Conservation (phyloP, 306 rosid species). For the Quercus engelmannii region DNA sequence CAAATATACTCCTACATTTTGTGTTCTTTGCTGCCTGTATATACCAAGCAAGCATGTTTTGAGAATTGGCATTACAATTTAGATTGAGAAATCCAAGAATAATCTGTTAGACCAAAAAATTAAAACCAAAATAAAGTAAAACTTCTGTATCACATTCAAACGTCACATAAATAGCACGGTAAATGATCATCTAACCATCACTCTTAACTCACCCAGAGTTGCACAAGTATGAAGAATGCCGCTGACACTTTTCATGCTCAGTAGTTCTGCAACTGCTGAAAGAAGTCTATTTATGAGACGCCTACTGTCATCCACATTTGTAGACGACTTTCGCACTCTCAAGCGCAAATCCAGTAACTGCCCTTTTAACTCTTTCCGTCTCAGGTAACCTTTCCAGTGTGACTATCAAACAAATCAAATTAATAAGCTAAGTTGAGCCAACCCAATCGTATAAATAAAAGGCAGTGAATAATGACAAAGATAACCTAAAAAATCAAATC, state of each 20-base stretch:
- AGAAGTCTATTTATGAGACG: conserved; percentile 74
- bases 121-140: background rate
- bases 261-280: conserved; percentile 53
- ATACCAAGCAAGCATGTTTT: background rate
- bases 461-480: background rate
- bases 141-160: background rate
- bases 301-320: conserved; percentile 77
- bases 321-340: conserved; percentile 64
- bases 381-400: conserved; percentile 75
- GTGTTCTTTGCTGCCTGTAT: background rate
- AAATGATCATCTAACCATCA: background rate
- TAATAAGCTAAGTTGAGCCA: background rate
- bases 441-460: background rate
- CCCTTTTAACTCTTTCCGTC: conserved; percentile 56
- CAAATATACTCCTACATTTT: background rate
- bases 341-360: conserved; percentile 65
- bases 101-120: background rate
- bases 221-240: conserved; percentile 75
- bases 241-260: conserved; percentile 52
- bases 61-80: background rate
- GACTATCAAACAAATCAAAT: conserved; percentile 39
- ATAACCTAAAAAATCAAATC: background rate
- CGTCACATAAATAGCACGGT: background rate
- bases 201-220: conserved; percentile 52
- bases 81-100: background rate